Evolutionary conservation across 129 eudicot genomes (phyloP).

Genomic region (Calendula officinalis): DNA sequence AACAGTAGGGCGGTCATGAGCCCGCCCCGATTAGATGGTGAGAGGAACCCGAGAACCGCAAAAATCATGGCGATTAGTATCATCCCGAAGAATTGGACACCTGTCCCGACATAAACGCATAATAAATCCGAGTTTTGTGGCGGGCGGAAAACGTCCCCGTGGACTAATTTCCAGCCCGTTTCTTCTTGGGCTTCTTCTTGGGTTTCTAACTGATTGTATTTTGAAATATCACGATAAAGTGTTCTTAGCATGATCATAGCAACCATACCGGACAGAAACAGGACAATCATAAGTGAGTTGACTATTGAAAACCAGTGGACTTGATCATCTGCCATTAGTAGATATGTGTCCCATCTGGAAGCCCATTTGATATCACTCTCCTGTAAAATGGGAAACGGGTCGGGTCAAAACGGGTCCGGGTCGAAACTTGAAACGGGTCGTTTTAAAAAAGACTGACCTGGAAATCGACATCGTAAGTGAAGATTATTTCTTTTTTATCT

Average conservation of each 20-base stretch:
- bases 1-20: conserved; percentile 71
- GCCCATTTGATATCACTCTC: conserved; percentile 66
- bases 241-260: conserved; percentile 83
- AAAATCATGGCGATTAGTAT: conserved; percentile 63
- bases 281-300: conserved; percentile 77
- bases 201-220: conserved; percentile 71
- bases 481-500: conserved; percentile 54
- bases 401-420: not conserved
- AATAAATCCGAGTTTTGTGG: conserved; percentile 63
- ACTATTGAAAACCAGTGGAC: conserved; percentile 67
- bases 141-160: conserved; percentile 78
- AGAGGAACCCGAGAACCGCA: conserved; percentile 65
- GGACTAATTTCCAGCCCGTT: conserved; percentile 76
- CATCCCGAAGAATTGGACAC: conserved; percentile 76
- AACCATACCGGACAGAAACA: conserved; percentile 80
- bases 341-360: conserved; percentile 69
- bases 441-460: conserved; percentile 39
- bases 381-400: conserved; percentile 16
- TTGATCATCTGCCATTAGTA: conserved; percentile 60
- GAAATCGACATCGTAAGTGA: conserved; percentile 63
- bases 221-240: conserved; percentile 69
- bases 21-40: conserved; percentile 78
- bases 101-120: conserved; percentile 70
- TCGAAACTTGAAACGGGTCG: not conserved
- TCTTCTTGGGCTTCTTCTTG: conserved; percentile 83